These are phyloP conservation scores for Chlorella sp. DNA, from an alignment of 139 green algal species.

Conservation along the genomic window DNA sequence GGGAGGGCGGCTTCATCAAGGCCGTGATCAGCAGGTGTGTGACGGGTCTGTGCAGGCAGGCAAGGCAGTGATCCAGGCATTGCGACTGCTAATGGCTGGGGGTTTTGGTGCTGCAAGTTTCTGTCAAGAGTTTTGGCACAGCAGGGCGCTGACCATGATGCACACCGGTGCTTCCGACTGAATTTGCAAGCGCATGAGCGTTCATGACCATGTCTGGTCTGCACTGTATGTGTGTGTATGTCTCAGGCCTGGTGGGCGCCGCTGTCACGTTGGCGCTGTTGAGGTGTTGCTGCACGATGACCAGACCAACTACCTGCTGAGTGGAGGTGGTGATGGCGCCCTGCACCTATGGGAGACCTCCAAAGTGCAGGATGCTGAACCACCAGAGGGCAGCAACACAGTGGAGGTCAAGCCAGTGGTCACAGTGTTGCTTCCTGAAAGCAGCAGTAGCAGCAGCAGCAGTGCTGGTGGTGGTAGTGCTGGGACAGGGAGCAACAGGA, in stretches of 20 bases:
- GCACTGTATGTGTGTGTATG: background rate
- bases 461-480: no score
- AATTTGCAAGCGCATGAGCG: background rate
- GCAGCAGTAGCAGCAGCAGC: no score
- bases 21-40: background rate
- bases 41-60: background rate
- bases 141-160: no score
- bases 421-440: no score
- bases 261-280: conserved; percentile 59
- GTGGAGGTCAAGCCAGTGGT: background rate
- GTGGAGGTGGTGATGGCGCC: conserved; percentile 59
- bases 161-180: background rate
- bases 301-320: conserved; percentile 38
- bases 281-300: conserved; percentile 52
- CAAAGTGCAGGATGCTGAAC: background rate
- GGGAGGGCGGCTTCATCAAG: conserved; percentile 75
- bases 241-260: conserved; percentile 18
- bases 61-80: no score
- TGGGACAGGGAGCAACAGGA: no score
- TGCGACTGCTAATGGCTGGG: no score
- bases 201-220: background rate
- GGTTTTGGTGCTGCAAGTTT: no score
- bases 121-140: no score
- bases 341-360: conserved; percentile 57
- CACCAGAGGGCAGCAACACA: background rate